Base-by-base conservation (phyloP, 1,139 yeast genomes). In the Geotrichum fermentans region DNA sequence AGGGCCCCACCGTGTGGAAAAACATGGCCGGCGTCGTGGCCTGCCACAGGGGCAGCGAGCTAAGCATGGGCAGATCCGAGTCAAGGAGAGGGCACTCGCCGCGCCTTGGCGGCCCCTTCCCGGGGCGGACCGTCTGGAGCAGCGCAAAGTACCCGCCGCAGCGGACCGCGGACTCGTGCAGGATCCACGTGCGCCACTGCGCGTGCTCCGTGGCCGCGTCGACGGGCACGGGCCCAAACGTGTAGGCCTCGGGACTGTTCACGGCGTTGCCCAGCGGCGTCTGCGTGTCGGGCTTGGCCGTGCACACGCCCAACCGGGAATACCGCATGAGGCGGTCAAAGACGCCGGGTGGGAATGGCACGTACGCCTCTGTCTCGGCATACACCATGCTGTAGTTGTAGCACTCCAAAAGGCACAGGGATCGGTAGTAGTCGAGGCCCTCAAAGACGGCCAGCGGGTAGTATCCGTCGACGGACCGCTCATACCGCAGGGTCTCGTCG, bases 161-260 rank as follows among this genome's bases (percentile, higher is more conserved):
- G n/a, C n/a, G n/a, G 47, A 63, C 63, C 43, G 59, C 52, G 16
- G 62, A 49, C 48, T 67, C 71, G 43, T 60, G 56, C 17, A 54
- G 45, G 18, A 61, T 55, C 70, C 71, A 67, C 36, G 64, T 65
- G 28, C 51, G 55, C 70, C 71, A 67, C 35, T 61, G 62, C 26
- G 50, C 44, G 38, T n/a, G n/a, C n/a, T n/a, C 40, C 29, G 18
- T 14, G 43, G 10, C 30, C 35, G n/a, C 14, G 14, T 11, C 16
- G 45, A 21, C 37, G 7, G 24, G 16, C 11, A 36, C 14, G 4
- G 37, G 43, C 13, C 35, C n/a, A 35, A 46, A 46, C 3, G 24
- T 46, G 29, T 39, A 46, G 1, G 45, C 40, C 3, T 32, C 40
- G 6, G 45, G 36, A 17, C 40, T 45, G 16, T 40, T 37, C 14